Conservation (phyloP, 2,329 filamentous ascomycete species). For the Clonostachys rosea region DNA sequence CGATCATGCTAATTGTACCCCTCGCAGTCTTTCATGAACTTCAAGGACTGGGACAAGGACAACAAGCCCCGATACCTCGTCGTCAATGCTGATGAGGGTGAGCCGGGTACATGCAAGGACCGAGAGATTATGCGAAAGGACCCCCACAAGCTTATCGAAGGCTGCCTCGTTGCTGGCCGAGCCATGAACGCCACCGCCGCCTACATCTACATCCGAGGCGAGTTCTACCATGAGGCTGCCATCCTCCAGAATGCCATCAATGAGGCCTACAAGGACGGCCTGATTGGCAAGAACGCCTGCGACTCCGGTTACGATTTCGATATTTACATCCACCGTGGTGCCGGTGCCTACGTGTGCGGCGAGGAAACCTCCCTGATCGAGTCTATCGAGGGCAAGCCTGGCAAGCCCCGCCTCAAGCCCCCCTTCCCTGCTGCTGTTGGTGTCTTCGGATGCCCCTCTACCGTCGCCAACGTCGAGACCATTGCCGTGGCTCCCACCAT, state of each 20-base stretch:
- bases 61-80: conserved; percentile 92
- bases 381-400: conserved; percentile 96
- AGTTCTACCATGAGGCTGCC: conserved; percentile 94
- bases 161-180: conserved; percentile 90
- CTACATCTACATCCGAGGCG: conserved; percentile 99
- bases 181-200: conserved; percentile 99
- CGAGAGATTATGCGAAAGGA: conserved; percentile 99
- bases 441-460: conserved; percentile 96
- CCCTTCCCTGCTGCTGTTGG: conserved; percentile 97
- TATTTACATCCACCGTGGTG: conserved; percentile 92
- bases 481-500: conserved; percentile 94
- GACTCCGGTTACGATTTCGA: conserved; percentile 97
- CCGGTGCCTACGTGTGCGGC: conserved; percentile 95
- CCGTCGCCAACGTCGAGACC: conserved; percentile 97
- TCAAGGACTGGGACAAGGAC: conserved; percentile 99
- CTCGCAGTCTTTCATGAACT: conserved; percentile 95
- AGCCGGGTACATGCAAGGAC: conserved; percentile 99
- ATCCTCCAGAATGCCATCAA: conserved; percentile 94
- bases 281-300: conserved; percentile 98
- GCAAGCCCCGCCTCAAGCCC: conserved; percentile 97
- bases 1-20: conserved; percentile 9
- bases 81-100: conserved; percentile 97
- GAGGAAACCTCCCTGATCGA: conserved; percentile 98
- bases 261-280: conserved; percentile 89
- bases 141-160: conserved; percentile 97